These are phyloP conservation scores for Geotrichum restrictum DNA, from an alignment of 1,139 yeast species.

Conservation along the genomic window DNA sequence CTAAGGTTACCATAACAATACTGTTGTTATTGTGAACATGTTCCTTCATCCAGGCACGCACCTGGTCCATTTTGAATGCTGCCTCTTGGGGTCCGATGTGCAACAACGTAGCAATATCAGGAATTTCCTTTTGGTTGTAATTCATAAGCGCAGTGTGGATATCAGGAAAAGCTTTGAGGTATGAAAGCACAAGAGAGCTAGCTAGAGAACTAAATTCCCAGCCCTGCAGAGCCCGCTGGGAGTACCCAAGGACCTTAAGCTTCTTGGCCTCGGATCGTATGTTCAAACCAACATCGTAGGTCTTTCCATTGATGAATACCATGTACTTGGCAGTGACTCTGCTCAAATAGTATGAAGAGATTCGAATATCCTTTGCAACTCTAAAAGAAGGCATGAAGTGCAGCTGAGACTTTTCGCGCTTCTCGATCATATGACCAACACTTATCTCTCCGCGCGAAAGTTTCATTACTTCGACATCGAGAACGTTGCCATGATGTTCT, in stretches of 20 bases:
- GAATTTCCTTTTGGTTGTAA: slow-evolving; percentile 39
- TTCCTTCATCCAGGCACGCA: slow-evolving; percentile 46
- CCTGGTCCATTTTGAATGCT: slow-evolving; percentile 37
- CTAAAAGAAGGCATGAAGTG: slow-evolving; percentile 66
- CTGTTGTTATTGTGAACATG: slow-evolving; percentile 46
- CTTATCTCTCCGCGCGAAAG: slow-evolving; percentile 32
- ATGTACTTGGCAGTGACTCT: slow-evolving; percentile 71
- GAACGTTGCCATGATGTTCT: slow-evolving; percentile 46
- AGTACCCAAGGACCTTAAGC: slow-evolving; percentile 82
- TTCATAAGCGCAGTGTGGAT: slow-evolving; percentile 48
- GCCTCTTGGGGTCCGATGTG: slow-evolving; percentile 44
- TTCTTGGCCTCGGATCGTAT: slow-evolving; percentile 77
- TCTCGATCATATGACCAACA: slow-evolving; percentile 39
- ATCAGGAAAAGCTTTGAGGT: slow-evolving; percentile 57
- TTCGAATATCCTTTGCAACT: slow-evolving; percentile 54
- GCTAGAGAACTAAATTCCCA: slow-evolving; percentile 89
- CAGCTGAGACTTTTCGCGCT: slow-evolving; percentile 53
- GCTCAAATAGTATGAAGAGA: slow-evolving; percentile 66
- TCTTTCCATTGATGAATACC: slow-evolving; percentile 53
- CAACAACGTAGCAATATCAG: slow-evolving; percentile 43
- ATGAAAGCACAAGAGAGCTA: slow-evolving; percentile 58
- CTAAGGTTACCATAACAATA: slow-evolving; percentile 65
- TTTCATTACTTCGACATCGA: slow-evolving; percentile 34
- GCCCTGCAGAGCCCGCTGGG: slow-evolving; percentile 59
- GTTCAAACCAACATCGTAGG: slow-evolving; percentile 76